Evolutionary conservation across 1,139 yeast genomes (phyloP).

Genomic region (Candida albicans): DNA sequence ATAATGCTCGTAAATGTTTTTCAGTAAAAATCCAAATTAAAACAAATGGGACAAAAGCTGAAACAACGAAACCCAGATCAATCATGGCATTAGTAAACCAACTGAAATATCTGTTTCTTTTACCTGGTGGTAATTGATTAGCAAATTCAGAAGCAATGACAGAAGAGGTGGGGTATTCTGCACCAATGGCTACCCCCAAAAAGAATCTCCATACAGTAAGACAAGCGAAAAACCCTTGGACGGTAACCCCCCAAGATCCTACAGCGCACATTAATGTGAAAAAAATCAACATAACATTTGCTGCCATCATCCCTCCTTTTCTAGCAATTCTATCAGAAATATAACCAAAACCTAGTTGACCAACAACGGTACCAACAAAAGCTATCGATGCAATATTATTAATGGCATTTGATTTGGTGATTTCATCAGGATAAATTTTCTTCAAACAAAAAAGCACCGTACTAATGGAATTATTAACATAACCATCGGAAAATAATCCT

Average conservation of each 20-base stretch:
- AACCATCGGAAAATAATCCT: conserved; percentile 89
- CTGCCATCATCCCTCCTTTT: conserved; percentile 75
- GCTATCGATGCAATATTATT: conserved; percentile 85
- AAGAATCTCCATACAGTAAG: conserved; percentile 83
- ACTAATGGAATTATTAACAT: conserved; percentile 79
- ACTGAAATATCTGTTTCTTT: conserved; percentile 83
- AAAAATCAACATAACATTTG: conserved; percentile 69
- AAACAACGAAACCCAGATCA: conserved; percentile 80
- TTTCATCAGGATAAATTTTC: conserved; percentile 61
- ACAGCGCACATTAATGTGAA: conserved; percentile 81
- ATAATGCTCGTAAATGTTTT: conserved; percentile 72
- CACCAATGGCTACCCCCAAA: conserved; percentile 82
- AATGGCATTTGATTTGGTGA: conserved; percentile 64
- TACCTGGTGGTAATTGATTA: conserved; percentile 71
- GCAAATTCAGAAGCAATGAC: conserved; percentile 95
- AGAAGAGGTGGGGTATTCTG: conserved; percentile 92
- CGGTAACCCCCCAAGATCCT: conserved; percentile 74
- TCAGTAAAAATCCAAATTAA: conserved; percentile 77
- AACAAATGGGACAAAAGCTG: conserved; percentile 85
- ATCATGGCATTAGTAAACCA: conserved; percentile 91
- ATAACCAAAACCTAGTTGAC: conserved; percentile 78
- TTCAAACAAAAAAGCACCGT: conserved; percentile 71
- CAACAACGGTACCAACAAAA: conserved; percentile 89
- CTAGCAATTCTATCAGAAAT: conserved; percentile 77
- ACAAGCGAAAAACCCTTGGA: conserved; percentile 74